These are phyloP conservation scores for Cynara cardunculus DNA, from an alignment of 129 eudicot genomes.

Conservation along the genomic window DNA sequence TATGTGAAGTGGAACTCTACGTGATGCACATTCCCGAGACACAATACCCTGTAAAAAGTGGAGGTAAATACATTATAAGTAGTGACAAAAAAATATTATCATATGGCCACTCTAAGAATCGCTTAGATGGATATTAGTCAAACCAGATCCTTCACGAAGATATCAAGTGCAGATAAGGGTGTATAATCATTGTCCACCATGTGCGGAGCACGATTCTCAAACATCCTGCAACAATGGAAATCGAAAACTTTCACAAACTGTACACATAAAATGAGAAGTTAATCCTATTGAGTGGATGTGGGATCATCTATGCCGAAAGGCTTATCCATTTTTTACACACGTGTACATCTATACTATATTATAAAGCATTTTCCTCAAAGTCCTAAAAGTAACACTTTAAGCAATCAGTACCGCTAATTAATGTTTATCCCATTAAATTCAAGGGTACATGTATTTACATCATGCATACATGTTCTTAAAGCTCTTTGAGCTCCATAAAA, in stretches of 20 bases:
- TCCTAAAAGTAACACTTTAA: neutral
- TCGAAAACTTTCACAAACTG: neutral
- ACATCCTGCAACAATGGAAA: slow-evolving; percentile 73
- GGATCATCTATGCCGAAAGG: neutral
- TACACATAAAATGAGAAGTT: neutral
- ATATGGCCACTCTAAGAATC: neutral
- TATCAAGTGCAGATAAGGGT: slow-evolving; percentile 97
- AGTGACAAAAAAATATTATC: neutral
- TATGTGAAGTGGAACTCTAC: slow-evolving; percentile 88
- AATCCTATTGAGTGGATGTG: neutral
- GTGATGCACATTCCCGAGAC: slow-evolving; percentile 79
- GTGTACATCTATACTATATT: neutral
- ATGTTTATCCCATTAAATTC: neutral
- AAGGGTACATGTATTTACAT: neutral
- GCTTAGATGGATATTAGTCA: slow-evolving; percentile 28
- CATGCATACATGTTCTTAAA: neutral
- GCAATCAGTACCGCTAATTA: neutral
- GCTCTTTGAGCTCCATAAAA: neutral
- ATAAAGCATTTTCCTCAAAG: neutral
- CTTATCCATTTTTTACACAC: neutral
- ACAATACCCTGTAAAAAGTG: slow-evolving; percentile 76
- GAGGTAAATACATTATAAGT: slow-evolving; percentile 3
- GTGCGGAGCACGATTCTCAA: slow-evolving; percentile 99
- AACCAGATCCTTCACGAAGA: slow-evolving; percentile 99
- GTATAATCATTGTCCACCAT: slow-evolving; percentile 95